Conservation (phyloP, 495 filamentous ascomycete genomes). For the Stereocaulon alpinum region DNA sequence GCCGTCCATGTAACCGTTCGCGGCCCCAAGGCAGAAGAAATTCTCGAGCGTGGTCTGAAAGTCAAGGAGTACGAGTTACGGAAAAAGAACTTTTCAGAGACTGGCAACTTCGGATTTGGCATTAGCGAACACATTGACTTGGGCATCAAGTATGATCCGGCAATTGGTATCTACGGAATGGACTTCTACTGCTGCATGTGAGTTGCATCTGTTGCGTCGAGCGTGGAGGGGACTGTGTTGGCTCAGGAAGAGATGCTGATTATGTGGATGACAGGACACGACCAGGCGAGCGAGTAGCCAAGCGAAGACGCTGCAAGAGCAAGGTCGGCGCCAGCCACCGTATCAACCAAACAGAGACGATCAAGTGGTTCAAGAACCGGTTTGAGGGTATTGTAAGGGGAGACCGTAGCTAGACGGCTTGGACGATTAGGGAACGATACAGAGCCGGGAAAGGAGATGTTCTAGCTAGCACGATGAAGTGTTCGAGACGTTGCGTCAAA, state of each 20-base stretch:
- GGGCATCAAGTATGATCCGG: conserved; percentile 99
- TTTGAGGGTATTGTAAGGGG: conserved; percentile 92
- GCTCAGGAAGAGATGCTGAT: conserved; percentile 20
- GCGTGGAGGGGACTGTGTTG: neutral
- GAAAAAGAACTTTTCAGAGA: conserved; percentile 99
- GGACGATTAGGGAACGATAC: neutral
- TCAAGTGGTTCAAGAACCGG: conserved; percentile 99
- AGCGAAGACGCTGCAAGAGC: conserved; percentile 81
- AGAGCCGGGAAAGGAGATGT: neutral
- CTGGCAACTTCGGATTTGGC: conserved; percentile 99
- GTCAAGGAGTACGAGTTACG: conserved; percentile 99
- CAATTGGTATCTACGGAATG: conserved; percentile 99
- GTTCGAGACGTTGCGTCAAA: conserved; percentile 1
- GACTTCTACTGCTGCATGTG: conserved; percentile 99
- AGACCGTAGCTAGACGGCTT: conserved; percentile 1
- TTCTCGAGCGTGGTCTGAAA: conserved; percentile 99
- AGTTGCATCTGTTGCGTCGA: conserved; percentile 27
- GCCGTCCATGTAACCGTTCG: conserved; percentile 99
- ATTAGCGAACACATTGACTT: conserved; percentile 99
- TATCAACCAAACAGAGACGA: conserved; percentile 85
- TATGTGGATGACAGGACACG: conserved; percentile 52
- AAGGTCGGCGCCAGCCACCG: conserved; percentile 78
- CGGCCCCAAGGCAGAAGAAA: conserved; percentile 99
- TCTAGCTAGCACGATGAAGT: conserved; percentile 3
- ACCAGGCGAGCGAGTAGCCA: conserved; percentile 93